Percentiles rank a stretch among this genome's conserved stretches.
phyloP scores from a whole-genome alignment of 2,329 filamentous ascomycete species.

The Aspergillus phoenicis region DNA sequence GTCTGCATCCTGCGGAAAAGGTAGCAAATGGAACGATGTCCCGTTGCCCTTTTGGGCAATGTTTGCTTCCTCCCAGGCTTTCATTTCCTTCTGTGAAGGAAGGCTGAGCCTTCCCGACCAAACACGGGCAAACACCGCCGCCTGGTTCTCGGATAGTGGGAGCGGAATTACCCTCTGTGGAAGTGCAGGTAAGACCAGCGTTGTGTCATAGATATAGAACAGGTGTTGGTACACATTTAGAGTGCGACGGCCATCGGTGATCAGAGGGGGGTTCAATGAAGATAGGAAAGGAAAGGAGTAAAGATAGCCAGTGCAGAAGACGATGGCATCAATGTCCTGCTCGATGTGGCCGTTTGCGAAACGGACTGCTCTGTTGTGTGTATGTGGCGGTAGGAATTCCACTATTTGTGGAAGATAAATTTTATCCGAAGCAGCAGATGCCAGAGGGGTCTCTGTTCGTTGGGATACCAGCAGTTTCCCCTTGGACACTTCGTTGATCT shows the following conservation, averaged over 20 bases:
- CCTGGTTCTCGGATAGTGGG: slow-evolving; percentile 75
- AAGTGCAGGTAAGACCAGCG: slow-evolving; percentile 73
- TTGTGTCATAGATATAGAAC: slow-evolving; percentile 74
- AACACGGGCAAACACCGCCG: slow-evolving; percentile 72
- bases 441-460: slow-evolving; percentile 53
- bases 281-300: slow-evolving; percentile 76
- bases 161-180: slow-evolving; percentile 89
- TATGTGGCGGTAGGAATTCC: slow-evolving; percentile 55
- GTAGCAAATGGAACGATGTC: slow-evolving; percentile 57
- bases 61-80: slow-evolving; percentile 61
- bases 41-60: slow-evolving; percentile 50
- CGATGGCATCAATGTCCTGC: slow-evolving; percentile 68
- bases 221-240: slow-evolving; percentile 77
- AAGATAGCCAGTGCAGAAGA: slow-evolving; percentile 90
- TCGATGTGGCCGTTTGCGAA: slow-evolving; percentile 70
- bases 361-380: slow-evolving; percentile 60
- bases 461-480: slow-evolving; percentile 66
- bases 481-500: slow-evolving; percentile 66
- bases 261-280: slow-evolving; percentile 55
- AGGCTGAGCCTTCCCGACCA: slow-evolving; percentile 72
- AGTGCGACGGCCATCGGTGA: slow-evolving; percentile 70
- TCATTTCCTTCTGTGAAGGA: slow-evolving; percentile 67
- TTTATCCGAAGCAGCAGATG: slow-evolving; percentile 52
- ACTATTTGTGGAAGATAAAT: slow-evolving; percentile 58
- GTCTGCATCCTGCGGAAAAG: slow-evolving; percentile 52